phyloP scores from a whole-genome alignment of 2,329 filamentous ascomycete species.

The Pseudocercospora ulei region DNA sequence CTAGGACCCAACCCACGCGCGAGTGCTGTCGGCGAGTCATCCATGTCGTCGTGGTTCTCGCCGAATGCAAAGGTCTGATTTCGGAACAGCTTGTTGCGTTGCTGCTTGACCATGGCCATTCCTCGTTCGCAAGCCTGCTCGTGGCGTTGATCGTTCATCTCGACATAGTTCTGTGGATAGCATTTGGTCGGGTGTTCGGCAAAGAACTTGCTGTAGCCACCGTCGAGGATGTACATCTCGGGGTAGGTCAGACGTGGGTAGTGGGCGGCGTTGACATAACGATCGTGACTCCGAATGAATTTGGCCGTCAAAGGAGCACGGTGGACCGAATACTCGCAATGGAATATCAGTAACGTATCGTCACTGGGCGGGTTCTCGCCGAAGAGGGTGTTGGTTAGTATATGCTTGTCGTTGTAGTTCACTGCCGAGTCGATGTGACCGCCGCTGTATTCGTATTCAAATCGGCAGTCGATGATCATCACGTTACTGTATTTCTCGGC shows the following conservation, averaged over 20 bases:
- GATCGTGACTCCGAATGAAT: slow-evolving; percentile 80
- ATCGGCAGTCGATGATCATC: slow-evolving; percentile 88
- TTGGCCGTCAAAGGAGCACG: slow-evolving; percentile 94
- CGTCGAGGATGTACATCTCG: slow-evolving; percentile 92
- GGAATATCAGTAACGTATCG: slow-evolving; percentile 70
- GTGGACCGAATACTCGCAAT: slow-evolving; percentile 97
- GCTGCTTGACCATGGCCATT: slow-evolving; percentile 83
- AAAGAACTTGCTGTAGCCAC: slow-evolving; percentile 93
- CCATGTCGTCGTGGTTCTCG: slow-evolving; percentile 52
- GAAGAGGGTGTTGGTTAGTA: slow-evolving; percentile 71
- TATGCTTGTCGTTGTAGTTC: slow-evolving; percentile 95
- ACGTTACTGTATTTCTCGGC: slow-evolving; percentile 66
- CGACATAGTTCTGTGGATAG: slow-evolving; percentile 89
- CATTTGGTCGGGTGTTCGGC: slow-evolving; percentile 66
- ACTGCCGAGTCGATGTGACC: slow-evolving; percentile 88
- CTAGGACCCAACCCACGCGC: slow-evolving; percentile 26
- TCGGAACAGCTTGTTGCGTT: slow-evolving; percentile 72
- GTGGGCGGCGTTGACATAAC: slow-evolving; percentile 68
- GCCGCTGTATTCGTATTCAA: slow-evolving; percentile 97
- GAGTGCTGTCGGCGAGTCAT: slow-evolving; percentile 53
- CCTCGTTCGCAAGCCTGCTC: slow-evolving; percentile 88
- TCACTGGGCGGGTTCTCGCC: slow-evolving; percentile 45
- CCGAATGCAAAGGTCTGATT: slow-evolving; percentile 95
- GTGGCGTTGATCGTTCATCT: slow-evolving; percentile 90
- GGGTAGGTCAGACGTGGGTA: slow-evolving; percentile 91